These are phyloP conservation scores for Endotrypanum monterogeii DNA, from an alignment of 208 protist genomes.

Conservation along the genomic window DNA sequence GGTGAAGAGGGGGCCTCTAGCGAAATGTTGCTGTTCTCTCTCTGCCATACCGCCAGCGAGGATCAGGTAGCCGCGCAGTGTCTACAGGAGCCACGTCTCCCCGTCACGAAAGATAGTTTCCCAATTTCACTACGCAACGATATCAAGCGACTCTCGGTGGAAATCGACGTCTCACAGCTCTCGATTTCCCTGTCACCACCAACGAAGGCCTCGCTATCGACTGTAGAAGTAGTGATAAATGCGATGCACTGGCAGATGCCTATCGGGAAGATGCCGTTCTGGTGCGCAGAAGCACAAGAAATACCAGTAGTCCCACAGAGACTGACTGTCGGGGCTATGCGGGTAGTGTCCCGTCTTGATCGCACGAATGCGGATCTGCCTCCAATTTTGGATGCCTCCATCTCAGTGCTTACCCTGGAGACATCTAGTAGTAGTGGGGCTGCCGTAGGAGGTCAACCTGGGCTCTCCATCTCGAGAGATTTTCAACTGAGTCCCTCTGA, in stretches of 20 bases:
- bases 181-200: conserved; percentile 8
- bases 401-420: conserved; percentile 18
- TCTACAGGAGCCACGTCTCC: conserved; percentile 15
- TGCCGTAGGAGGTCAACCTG: not conserved
- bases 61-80: conserved; percentile 16
- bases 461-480: conserved; percentile 14
- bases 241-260: conserved; percentile 17
- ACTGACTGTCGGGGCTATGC: conserved; percentile 14
- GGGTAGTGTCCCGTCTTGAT: conserved; percentile 16
- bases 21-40: conserved; percentile 20
- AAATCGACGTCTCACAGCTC: conserved; percentile 17
- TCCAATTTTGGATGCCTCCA: conserved; percentile 7
- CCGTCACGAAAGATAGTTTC: conserved; percentile 18
- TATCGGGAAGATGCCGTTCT: conserved; percentile 35
- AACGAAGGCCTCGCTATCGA: conserved; percentile 8
- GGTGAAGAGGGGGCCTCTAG: not conserved
- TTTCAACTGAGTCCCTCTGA: conserved; percentile 18
- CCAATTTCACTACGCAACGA: conserved; percentile 28
- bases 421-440: conserved; percentile 5
- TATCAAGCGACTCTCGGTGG: conserved; percentile 18
- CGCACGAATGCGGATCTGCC: not conserved
- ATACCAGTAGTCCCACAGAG: conserved; percentile 18
- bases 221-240: conserved; percentile 7
- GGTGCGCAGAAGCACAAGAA: conserved; percentile 24
- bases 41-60: conserved; percentile 15